Percentiles rank a stretch among this genome's conserved stretches.
These are phyloP conservation scores for Aspergillus arachidicola DNA, from an alignment of 2,329 filamentous ascomycete species.

Conservation along the genomic window DNA sequence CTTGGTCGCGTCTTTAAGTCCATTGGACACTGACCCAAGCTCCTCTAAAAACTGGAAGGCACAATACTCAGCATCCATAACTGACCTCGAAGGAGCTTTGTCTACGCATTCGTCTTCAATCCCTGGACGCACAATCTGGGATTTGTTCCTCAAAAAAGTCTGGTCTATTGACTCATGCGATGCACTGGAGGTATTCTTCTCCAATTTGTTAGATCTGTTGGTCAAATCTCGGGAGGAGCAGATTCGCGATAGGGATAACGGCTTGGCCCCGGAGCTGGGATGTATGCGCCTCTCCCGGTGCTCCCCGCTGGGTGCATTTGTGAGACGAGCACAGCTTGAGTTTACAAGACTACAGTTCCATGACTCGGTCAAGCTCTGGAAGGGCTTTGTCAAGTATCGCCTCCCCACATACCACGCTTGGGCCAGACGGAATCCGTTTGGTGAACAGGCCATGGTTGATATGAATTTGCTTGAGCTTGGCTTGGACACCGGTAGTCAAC, in stretches of 20 bases:
- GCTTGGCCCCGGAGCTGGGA: constrained; percentile 51
- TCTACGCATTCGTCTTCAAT: constrained; percentile 53
- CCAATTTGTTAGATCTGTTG: constrained; percentile 59
- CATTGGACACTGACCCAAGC: constrained; percentile 33
- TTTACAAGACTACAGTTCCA: constrained; percentile 79
- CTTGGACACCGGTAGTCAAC: constrained; percentile 52
- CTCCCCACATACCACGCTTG: constrained; percentile 69
- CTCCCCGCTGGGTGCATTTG: constrained; percentile 79
- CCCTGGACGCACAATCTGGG: constrained; percentile 82
- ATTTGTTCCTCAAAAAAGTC: constrained; percentile 76
- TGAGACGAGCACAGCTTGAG: constrained; percentile 76
- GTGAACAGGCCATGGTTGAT: constrained; percentile 58
- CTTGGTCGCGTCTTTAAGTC: constrained; percentile 69
- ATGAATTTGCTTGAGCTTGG: constrained; percentile 63
- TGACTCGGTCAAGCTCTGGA: constrained; percentile 78
- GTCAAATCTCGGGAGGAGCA: constrained; percentile 64
- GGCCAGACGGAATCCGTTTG: constrained; percentile 55
- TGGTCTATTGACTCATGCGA: constrained; percentile 86
- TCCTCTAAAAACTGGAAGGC: constrained; percentile 28
- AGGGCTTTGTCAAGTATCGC: constrained; percentile 77
- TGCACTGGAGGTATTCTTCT: constrained; percentile 76
- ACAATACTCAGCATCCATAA: constrained; percentile 41
- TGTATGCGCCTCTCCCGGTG: constrained; percentile 68
- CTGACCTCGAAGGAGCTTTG: constrained; percentile 52
- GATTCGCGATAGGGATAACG: constrained; percentile 57